Percentiles rank a stretch among this genome's conserved stretches.
Conservation (phyloP, 1,284 basidiomycete genomes). For the Boletellus sp. region DNA sequence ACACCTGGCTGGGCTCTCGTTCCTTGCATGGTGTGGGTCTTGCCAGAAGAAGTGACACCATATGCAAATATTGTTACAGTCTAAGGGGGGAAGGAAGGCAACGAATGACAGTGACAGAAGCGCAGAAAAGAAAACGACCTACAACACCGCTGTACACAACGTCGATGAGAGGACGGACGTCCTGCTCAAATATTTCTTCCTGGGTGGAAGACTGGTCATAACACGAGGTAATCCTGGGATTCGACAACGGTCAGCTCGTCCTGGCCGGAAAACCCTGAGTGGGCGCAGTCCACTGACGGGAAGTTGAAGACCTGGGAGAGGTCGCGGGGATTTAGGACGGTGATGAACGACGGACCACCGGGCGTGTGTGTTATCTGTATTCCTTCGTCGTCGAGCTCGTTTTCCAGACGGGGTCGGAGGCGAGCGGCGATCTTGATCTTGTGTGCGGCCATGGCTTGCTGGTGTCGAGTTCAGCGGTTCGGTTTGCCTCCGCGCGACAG, state of each 20-base stretch:
- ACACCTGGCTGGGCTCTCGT: conserved; percentile 64
- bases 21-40: conserved; percentile 87
- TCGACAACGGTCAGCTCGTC: not conserved
- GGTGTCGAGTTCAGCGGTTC: not conserved
- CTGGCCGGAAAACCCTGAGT: too few species aligned
- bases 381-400: conserved; percentile 60
- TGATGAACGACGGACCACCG: conserved; percentile 44
- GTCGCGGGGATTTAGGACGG: conserved; percentile 65
- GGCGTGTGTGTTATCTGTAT: conserved; percentile 49
- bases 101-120: not conserved
- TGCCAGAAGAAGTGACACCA: conserved; percentile 78
- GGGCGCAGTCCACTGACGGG: conserved; percentile 45
- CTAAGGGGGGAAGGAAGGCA: conserved; percentile 32
- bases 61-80: conserved; percentile 81
- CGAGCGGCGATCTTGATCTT: conserved; percentile 58
- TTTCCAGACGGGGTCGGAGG: conserved; percentile 57
- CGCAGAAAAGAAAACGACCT: conserved; percentile 23
- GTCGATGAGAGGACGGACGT: conserved; percentile 68
- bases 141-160: conserved; percentile 69
- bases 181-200: conserved; percentile 65
- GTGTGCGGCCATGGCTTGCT: conserved; percentile 25
- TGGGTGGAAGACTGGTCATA: conserved; percentile 65
- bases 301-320: conserved; percentile 65
- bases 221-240: conserved; percentile 60
- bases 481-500: not conserved